Conservation (phyloP, 441 rosid genomes). For the Gossypium armourianum region DNA sequence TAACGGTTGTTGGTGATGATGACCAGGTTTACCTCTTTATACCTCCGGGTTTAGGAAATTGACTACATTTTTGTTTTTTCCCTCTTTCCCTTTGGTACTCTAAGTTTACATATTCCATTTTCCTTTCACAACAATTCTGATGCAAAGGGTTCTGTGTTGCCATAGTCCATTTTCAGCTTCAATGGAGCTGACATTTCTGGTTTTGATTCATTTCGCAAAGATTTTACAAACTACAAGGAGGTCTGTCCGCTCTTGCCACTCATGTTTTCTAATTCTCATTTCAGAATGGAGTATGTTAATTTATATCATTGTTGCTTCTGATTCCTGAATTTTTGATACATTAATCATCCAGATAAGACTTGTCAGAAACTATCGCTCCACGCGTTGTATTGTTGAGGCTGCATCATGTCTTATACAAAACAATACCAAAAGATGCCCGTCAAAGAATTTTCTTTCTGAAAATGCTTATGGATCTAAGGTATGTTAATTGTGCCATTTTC, state of each 20-base stretch:
- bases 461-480: slow-evolving; percentile 87
- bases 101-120: background rate
- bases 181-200: slow-evolving; percentile 87
- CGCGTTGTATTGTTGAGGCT: slow-evolving; percentile 82
- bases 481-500: slow-evolving; percentile 15
- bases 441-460: slow-evolving; percentile 60
- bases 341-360: slow-evolving; percentile 59
- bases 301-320: slow-evolving; percentile 1
- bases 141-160: slow-evolving; percentile 10
- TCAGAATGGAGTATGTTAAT: background rate
- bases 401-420: slow-evolving; percentile 71
- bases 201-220: slow-evolving; percentile 76
- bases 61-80: background rate
- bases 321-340: slow-evolving; percentile 2
- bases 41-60: background rate
- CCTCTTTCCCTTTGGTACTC: background rate
- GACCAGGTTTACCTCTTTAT: slow-evolving; percentile 54
- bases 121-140: slow-evolving; percentile 8
- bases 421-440: slow-evolving; percentile 52
- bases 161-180: slow-evolving; percentile 90
- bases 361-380: slow-evolving; percentile 72
- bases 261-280: slow-evolving; percentile 7
- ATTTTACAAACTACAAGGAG: slow-evolving; percentile 75
- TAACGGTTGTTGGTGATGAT: slow-evolving; percentile 89
- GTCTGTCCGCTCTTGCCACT: slow-evolving; percentile 27